Conservation (phyloP, 352 stramenopile species). For the Globisporangium recalcitrans region DNA sequence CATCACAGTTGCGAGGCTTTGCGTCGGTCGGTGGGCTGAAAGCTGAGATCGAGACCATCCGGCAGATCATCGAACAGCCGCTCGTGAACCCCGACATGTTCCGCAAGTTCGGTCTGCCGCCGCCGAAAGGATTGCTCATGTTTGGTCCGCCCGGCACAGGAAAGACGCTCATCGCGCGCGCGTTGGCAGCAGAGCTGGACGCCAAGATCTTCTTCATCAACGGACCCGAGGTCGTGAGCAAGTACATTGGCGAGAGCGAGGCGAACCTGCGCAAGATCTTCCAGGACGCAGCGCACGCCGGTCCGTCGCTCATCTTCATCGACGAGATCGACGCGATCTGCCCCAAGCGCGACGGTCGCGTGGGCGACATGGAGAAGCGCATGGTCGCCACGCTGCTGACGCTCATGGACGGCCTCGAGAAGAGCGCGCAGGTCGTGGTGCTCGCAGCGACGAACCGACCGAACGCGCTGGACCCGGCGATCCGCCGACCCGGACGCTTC, state of each 20-base stretch:
- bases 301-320: conserved; percentile 72
- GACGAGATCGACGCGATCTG: conserved; percentile 92
- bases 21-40: conserved; percentile 81
- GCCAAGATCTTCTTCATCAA: conserved; percentile 96
- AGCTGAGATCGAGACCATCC: conserved; percentile 91
- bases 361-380: conserved; percentile 76
- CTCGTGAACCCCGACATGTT: conserved; percentile 93
- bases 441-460: conserved; percentile 82
- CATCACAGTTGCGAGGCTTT: conserved; percentile 45
- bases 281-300: conserved; percentile 33
- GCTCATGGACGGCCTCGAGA: conserved; percentile 84
- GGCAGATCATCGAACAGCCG: conserved; percentile 95
- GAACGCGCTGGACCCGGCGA: conserved; percentile 89
- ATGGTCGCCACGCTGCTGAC: conserved; percentile 88
- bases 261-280: conserved; percentile 76
- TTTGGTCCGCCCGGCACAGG: conserved; percentile 94
- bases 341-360: conserved; percentile 72
- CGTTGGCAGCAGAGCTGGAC: conserved; percentile 89
- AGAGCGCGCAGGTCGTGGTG: conserved; percentile 59
- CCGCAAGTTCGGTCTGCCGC: conserved; percentile 90
- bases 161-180: conserved; percentile 94
- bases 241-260: conserved; percentile 92
- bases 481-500: conserved; percentile 94
- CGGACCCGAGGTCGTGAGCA: conserved; percentile 94
- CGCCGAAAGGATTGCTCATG: conserved; percentile 93